Base-by-base conservation (phyloP, 768 basidiomycete species). In the Boletus fagicola region DNA sequence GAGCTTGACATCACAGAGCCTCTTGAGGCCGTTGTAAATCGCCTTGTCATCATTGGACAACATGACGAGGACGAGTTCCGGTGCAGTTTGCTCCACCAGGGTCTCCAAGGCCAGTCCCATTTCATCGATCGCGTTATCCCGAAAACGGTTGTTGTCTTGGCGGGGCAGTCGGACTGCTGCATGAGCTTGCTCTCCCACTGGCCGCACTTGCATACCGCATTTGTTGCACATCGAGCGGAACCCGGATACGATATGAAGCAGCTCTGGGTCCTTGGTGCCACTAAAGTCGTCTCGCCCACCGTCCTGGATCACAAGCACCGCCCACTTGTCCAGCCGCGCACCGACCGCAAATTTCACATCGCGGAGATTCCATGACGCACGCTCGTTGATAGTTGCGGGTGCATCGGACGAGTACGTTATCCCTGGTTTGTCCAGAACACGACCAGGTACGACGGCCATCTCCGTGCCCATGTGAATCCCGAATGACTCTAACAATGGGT, bases 231-330 rank as follows among this genome's bases (percentile, higher is more conserved):
- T 88, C 1, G 67, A 53, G 11, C 74, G 71, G 60, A 92, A 90
- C 0, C 80, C 86, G 0, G 59, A 60, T 4, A 85, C 69, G 6
- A 76, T 72, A 3, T 42, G 45, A 24, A 61, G 58, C 30, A 91
- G 67, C 22, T 76, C 77, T 0, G 80, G 80, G 59, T 91, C 88
- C 4, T 69, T 53, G 4, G 71, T 45, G 4, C 75, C 77, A 0
- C 7, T 31, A 63, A 91, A 92, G 63, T 91, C 87, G 24, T 79
- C 78, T 22, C 75, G 61, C 3, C 55, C 49, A 54, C 78, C 76
- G 59, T 91, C 89, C 50, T 75, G 72, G 57, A 93, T 81, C 44
- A 89, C 71, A 15, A 93, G 72, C 7, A 91, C 86, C 1, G 80
- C 85, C 87, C 88, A 90, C 31, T 80, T 80, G 40, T 74, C 70